Percentiles rank a stretch among this genome's conserved stretches.
Evolutionary conservation across 345 rosid species (phyloP).

Genomic region (Bruguiera parviflora): DNA sequence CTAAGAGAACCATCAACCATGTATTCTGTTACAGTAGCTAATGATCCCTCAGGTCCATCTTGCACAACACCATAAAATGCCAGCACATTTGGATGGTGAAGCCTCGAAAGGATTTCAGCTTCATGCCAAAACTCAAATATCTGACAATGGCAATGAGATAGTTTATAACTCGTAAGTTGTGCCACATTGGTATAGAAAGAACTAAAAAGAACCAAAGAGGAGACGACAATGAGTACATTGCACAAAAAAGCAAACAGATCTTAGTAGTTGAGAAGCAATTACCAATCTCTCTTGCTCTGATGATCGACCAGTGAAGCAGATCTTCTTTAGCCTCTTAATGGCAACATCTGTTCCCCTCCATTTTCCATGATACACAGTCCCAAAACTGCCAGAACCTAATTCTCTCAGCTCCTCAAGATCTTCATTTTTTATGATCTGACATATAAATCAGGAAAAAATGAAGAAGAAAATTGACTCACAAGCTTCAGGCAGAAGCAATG

Average conservation of each 20-base stretch:
- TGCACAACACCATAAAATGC: constrained; percentile 97
- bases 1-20: constrained; percentile 98
- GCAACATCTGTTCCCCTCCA: constrained; percentile 99
- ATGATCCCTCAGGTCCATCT: constrained; percentile 81
- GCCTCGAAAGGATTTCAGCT: constrained; percentile 87
- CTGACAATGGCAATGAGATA: constrained; percentile 28
- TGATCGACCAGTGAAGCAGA: constrained; percentile 88
- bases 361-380: constrained; percentile 97
- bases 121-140: constrained; percentile 85
- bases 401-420: constrained; percentile 96
- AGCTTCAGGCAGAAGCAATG: background rate
- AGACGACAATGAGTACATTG: background rate
- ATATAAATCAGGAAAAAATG: background rate
- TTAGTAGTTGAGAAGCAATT: constrained; percentile 16
- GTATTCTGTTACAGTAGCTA: constrained; percentile 88
- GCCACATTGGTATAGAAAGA: background rate
- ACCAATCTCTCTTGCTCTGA: constrained; percentile 98
- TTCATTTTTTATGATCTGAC: constrained; percentile 76
- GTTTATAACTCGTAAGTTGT: background rate
- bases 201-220: too few relatives aligned
- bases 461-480: background rate
- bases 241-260: background rate
- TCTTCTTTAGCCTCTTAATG: constrained; percentile 88
- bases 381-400: constrained; percentile 95
- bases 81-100: constrained; percentile 96